These are phyloP conservation scores for Lyophyllum shimeji DNA, from an alignment of 768 basidiomycete species.

Conservation along the genomic window DNA sequence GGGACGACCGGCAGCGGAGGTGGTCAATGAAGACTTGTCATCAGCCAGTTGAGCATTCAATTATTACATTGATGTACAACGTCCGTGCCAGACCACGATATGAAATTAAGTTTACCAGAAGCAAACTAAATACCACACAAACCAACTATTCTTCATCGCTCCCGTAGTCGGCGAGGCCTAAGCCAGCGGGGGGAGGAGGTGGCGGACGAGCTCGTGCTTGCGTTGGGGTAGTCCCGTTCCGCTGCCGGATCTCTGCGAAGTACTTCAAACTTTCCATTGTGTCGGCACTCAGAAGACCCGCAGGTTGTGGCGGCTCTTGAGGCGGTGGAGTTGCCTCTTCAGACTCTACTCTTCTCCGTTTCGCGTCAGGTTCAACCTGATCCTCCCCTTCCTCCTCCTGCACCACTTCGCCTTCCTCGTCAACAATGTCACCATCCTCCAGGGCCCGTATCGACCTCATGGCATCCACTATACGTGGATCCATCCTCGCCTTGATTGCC, in stretches of 20 bases:
- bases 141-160: conserved; percentile 57
- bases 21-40: conserved; percentile 9
- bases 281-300: conserved; percentile 76
- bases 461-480: conserved; percentile 86
- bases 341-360: conserved; percentile 32
- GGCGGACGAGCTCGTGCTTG: conserved; percentile 28
- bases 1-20: conserved; percentile 31
- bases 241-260: conserved; percentile 83
- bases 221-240: conserved; percentile 44
- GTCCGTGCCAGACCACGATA: neutral
- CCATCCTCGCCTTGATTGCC: conserved; percentile 82
- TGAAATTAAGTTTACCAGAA: conserved; percentile 14
- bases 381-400: conserved; percentile 26
- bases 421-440: conserved; percentile 71
- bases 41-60: conserved; percentile 2
- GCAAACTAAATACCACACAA: conserved; percentile 1
- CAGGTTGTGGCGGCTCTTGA: conserved; percentile 34
- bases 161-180: conserved; percentile 75
- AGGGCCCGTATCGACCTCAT: conserved; percentile 83
- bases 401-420: conserved; percentile 38
- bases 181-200: conserved; percentile 40
- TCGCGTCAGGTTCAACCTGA: conserved; percentile 34
- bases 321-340: conserved; percentile 19
- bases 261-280: conserved; percentile 89
- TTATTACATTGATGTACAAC: conserved; percentile 13